Evolutionary conservation across 2,329 filamentous ascomycete genomes (phyloP), one percentile per base, ranked within the genome.

Genomic region (Penicillium sp.): DNA sequence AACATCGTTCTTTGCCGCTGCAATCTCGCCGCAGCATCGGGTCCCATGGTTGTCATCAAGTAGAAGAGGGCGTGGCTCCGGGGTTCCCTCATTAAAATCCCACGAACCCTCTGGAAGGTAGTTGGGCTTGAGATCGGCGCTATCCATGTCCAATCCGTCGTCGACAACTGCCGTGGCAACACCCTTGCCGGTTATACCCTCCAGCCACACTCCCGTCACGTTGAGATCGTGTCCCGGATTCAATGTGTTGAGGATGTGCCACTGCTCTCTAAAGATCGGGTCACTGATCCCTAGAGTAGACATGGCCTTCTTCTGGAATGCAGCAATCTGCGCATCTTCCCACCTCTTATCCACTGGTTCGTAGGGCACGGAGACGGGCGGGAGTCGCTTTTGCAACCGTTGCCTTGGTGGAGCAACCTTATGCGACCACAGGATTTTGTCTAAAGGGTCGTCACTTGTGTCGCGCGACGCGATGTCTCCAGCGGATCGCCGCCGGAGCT

Each of bases 91-190:
- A 70, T 99, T 99, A 76, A 95, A 99, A 71, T 99, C 93, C 72
- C 87, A 96, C 3, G 92, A 97, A 22, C 93, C 93, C 49, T 83
- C 82, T 1, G 89, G 87, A 66, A 92, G 97, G 73, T 96, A 99
- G 69, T 99, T 99, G 61, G 83, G 86, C 69, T 88, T 91, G 38
- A 99, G 75, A 67, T 99, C 93, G 22, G 89, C 80, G 74, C 91
- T 97, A 73, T 95, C 82, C 86, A 99, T 93, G 65, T 99, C 93
- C 57, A 99, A 72, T 0, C 93, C 93, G 71, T 99, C 93, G 64
- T 99, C 93, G 3, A 99, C 88, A 59, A 99, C 93, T 46, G 92
- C 92, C 2, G 95, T 89, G 1, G 89, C 95, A 14, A 87, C 81
- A 53, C 92, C 92, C 62, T 89, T 82, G 46, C 93, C 93, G 0